These are phyloP conservation scores for Colletotrichum truncatum DNA, from an alignment of 2,329 filamentous ascomycete species.

Conservation along the genomic window DNA sequence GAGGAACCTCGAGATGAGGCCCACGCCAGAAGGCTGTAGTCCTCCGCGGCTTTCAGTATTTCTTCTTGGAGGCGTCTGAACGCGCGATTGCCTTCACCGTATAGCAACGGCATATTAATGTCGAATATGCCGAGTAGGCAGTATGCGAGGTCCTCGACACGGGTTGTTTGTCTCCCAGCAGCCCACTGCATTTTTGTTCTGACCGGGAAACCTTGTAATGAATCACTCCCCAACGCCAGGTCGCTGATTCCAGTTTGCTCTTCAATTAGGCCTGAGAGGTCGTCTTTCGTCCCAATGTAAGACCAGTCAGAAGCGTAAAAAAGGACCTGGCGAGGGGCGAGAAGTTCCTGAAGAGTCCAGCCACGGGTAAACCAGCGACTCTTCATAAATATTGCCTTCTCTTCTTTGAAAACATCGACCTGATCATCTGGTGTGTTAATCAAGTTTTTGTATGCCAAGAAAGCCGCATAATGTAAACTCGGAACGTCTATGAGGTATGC, in stretches of 20 bases:
- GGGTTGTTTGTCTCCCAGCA: neutral
- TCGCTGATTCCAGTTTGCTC: neutral
- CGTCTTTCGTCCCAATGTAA: neutral
- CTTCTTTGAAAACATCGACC: too few relatives aligned
- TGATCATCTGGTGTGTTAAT: neutral
- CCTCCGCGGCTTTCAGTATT: too few relatives aligned
- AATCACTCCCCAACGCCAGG: neutral
- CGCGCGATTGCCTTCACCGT: neutral
- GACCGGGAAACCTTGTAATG: neutral
- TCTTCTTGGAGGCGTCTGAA: neutral
- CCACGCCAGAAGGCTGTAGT: too few relatives aligned
- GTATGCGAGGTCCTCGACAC: neutral
- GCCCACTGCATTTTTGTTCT: neutral
- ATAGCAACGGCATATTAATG: neutral
- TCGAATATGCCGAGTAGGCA: neutral
- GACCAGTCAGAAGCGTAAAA: neutral
- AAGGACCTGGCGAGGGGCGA: neutral
- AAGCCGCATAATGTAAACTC: neutral
- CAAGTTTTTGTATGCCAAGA: neutral
- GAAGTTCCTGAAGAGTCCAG: neutral
- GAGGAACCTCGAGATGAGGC: too few relatives aligned
- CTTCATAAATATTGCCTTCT: neutral
- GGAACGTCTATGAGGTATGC: neutral
- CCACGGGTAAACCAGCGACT: neutral
- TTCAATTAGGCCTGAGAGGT: neutral